Evolutionary conservation across 2,329 filamentous ascomycete genomes (phyloP), one percentile per base, ranked within the genome.

Genomic region (Fulvia fulva): DNA sequence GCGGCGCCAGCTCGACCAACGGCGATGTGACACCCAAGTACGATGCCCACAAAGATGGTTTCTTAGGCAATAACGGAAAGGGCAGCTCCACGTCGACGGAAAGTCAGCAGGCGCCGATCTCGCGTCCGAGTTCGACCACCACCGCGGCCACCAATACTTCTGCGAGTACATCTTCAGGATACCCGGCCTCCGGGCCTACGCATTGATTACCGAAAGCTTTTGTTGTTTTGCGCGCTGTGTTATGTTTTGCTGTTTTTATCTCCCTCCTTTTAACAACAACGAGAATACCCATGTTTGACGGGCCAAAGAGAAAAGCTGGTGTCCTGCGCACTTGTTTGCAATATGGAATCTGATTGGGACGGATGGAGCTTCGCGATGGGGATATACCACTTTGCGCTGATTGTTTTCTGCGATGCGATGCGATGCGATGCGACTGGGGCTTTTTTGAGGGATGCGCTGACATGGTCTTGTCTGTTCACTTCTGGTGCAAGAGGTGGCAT

Each of bases 101-200:
- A 37, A 50, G 61, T 55, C 59, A 54, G 59, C 62, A 62, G 57
- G 58, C 57, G 55, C 63, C 62, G 26, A 61, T 63, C 58, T 60
- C 62, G 49, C 60, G 57, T 37, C 62, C 63, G 30, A 47, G 58
- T 56, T 60, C 61, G 30, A 63, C 62, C 59, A 62, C 53, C 54
- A 57, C 62, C 61, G 51, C 58, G 45, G 57, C 63, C 41, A 61
- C 58, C 51, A 63, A 54, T 64, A 59, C 64, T 62, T 57, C 64
- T 64, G 65, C 65, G 59, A 66, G 63, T 66, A 64, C 63, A 60
- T 62, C 64, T 70, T 73, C 71, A 71, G 71, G 71, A 73, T 73
- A 73, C 71, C 71, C 71, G 68, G 71, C 70, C 67, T 69, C 70
- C 64, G 71, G 70, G 70, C 71, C 70, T 66, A 70, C 71, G 69